phyloP scores from a whole-genome alignment of 2,329 filamentous ascomycete genomes.

The Penicillium sclerotigenum region DNA sequence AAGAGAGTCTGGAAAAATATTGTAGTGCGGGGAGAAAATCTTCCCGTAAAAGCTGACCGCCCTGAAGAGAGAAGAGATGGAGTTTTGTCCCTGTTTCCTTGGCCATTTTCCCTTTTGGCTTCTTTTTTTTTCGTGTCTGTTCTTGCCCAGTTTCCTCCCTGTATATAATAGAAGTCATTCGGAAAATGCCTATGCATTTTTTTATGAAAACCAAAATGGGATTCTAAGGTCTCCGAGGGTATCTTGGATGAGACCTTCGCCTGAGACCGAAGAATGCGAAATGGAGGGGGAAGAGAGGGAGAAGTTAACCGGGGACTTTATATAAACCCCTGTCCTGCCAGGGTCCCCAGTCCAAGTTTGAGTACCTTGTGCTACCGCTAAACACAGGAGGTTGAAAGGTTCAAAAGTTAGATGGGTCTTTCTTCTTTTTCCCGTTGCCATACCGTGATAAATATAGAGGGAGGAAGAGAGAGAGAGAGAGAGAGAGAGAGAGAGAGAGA shows the following conservation, averaged over 20 bases:
- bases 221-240: neutral
- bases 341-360: constrained; percentile 20
- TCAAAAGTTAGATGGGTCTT: neutral
- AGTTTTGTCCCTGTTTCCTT: no score
- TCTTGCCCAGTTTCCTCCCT: neutral
- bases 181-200: no score
- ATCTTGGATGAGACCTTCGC: neutral
- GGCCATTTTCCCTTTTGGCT: no score
- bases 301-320: no score
- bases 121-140: neutral
- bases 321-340: constrained; percentile 16
- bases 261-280: neutral
- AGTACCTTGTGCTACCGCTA: constrained; percentile 26
- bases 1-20: constrained; percentile 16
- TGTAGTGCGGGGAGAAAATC: constrained; percentile 24
- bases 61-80: neutral
- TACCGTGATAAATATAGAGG: neutral
- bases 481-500: no score
- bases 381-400: no score
- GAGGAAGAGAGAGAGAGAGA: no score
- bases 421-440: neutral
- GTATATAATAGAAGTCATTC: neutral
- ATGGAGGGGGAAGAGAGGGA: no score
- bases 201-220: no score
- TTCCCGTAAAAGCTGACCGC: constrained; percentile 15